phyloP scores from a whole-genome alignment of 1,284 basidiomycete genomes.

The Trametes pubescens region DNA sequence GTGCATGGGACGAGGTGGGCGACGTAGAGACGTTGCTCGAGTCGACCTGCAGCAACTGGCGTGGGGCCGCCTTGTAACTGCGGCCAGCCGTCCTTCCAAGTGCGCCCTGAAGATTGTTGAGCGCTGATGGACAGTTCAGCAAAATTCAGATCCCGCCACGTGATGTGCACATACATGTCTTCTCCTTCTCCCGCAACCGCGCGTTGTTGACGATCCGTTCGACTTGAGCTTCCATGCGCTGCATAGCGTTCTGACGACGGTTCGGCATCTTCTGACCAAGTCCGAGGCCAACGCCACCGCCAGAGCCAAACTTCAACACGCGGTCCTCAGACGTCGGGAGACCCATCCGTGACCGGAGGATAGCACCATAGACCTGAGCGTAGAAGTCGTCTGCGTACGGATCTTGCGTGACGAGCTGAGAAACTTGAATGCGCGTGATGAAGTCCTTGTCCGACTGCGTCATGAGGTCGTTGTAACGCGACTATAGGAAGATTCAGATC shows the following conservation, averaged over 20 bases:
- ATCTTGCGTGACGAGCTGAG: slow-evolving; percentile 95
- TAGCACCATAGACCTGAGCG: slow-evolving; percentile 93
- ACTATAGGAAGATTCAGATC: slow-evolving; percentile 54
- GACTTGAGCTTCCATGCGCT: slow-evolving; percentile 96
- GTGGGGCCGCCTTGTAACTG: slow-evolving; percentile 94
- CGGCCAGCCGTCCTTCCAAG: slow-evolving; percentile 93
- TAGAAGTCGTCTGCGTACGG: slow-evolving; percentile 99
- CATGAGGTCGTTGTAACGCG: slow-evolving; percentile 98
- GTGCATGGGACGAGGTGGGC: slow-evolving; percentile 62
- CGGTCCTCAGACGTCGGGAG: slow-evolving; percentile 73
- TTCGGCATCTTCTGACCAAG: slow-evolving; percentile 69
- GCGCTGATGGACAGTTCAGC: slow-evolving; percentile 49
- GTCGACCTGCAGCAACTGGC: slow-evolving; percentile 93
- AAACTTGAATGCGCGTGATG: slow-evolving; percentile 99
- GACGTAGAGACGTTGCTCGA: slow-evolving; percentile 52
- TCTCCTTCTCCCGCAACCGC: slow-evolving; percentile 85
- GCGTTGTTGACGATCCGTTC: slow-evolving; percentile 96
- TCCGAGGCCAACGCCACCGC: slow-evolving; percentile 85
- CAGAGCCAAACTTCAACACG: slow-evolving; percentile 83
- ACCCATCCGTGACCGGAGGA: slow-evolving; percentile 81
- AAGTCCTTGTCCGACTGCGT: slow-evolving; percentile 99
- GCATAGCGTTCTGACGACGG: slow-evolving; percentile 92
- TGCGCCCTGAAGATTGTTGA: slow-evolving; percentile 92
- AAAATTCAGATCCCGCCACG: background rate
- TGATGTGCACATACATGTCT: slow-evolving; percentile 65